A percentile compares a stretch with the other conserved stretches of the same genome.
These are phyloP conservation scores for Sporothrix pallida DNA, from an alignment of 2,329 filamentous ascomycete genomes.

Conservation along the genomic window DNA sequence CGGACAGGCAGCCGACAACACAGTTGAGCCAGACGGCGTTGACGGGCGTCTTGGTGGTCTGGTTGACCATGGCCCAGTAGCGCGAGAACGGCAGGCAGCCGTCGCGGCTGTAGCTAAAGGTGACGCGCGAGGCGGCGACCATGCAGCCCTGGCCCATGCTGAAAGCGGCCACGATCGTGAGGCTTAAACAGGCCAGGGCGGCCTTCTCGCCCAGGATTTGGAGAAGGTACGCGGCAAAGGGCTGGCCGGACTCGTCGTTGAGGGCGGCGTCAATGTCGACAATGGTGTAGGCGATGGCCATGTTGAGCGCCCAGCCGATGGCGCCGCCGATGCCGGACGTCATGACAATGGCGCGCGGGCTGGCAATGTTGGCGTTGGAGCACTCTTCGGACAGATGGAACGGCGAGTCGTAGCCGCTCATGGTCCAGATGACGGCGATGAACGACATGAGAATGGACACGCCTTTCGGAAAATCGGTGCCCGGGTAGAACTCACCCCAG, in stretches of 20 bases:
- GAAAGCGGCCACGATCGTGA: constrained; percentile 73
- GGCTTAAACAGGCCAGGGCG: constrained; percentile 65
- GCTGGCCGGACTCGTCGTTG: constrained; percentile 67
- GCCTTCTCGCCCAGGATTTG: constrained; percentile 67
- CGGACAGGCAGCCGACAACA: constrained; percentile 62
- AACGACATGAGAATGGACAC: constrained; percentile 74
- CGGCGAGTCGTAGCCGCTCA: constrained; percentile 69
- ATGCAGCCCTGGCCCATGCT: constrained; percentile 76
- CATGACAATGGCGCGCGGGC: constrained; percentile 73
- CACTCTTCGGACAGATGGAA: constrained; percentile 80
- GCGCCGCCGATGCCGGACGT: constrained; percentile 70
- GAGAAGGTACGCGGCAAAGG: constrained; percentile 72
- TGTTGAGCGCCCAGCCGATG: constrained; percentile 74
- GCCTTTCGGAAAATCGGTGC: constrained; percentile 70
- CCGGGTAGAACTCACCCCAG: constrained; percentile 69
- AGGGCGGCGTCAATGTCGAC: constrained; percentile 65
- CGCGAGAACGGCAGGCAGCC: constrained; percentile 68
- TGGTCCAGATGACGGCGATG: constrained; percentile 72
- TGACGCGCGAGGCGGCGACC: constrained; percentile 68
- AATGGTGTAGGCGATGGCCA: constrained; percentile 75
- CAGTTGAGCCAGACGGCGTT: constrained; percentile 74
- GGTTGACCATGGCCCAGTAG: constrained; percentile 66
- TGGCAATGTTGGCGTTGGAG: constrained; percentile 72
- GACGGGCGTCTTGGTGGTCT: constrained; percentile 66
- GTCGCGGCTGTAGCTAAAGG: constrained; percentile 75